phyloP scores from a whole-genome alignment of 2,329 filamentous ascomycete species.

The Rhexocercosporidium sp. region DNA sequence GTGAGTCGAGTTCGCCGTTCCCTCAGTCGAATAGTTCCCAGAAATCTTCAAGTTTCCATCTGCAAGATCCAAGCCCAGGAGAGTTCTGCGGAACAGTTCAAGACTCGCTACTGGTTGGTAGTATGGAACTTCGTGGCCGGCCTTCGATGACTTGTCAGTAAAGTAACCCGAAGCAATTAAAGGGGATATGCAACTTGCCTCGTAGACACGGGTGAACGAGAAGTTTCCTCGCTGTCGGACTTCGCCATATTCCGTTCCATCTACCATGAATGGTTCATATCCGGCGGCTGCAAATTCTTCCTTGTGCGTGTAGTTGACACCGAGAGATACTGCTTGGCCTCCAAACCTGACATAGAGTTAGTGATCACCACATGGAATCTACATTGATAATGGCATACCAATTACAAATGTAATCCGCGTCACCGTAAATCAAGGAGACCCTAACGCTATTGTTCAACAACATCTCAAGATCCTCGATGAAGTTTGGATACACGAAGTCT shows the following conservation, averaged over 20 bases:
- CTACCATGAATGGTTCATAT: conserved; percentile 61
- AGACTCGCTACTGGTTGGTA: conserved; percentile 37
- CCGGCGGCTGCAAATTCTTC: conserved; percentile 58
- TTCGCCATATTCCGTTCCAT: conserved; percentile 58
- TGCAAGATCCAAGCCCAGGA: conserved; percentile 42
- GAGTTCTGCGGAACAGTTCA: conserved; percentile 39
- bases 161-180: neutral
- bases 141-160: neutral
- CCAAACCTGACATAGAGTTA: conserved; percentile 47
- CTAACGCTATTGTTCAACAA: conserved; percentile 54
- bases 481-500: conserved; percentile 67
- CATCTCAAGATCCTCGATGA: conserved; percentile 52
- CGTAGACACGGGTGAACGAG: conserved; percentile 37
- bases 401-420: conserved; percentile 46
- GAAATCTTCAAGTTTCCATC: conserved; percentile 48
- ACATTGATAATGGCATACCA: conserved; percentile 16
- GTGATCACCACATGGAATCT: neutral
- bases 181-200: conserved; percentile 21
- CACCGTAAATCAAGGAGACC: conserved; percentile 61
- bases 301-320: conserved; percentile 50
- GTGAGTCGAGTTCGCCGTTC: conserved; percentile 31
- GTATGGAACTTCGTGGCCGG: conserved; percentile 35
- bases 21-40: conserved; percentile 31
- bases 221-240: conserved; percentile 64
- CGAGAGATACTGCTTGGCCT: conserved; percentile 61